Conservation (phyloP, 176 grass and related monocot genomes). For the Zoysia japonica region DNA sequence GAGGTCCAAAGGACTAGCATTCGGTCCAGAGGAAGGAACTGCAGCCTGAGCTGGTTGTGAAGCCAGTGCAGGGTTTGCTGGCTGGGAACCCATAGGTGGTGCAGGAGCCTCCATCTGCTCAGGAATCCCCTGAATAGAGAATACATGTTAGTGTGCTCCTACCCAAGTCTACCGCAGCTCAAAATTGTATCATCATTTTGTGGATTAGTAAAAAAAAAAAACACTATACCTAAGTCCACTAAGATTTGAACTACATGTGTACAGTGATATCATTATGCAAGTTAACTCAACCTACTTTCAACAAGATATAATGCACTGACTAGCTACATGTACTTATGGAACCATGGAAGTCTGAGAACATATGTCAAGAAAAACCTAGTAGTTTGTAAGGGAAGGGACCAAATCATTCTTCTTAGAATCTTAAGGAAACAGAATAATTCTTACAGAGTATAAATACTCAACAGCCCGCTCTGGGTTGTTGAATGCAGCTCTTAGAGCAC, state of each 20-base stretch:
- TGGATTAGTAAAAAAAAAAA: neutral
- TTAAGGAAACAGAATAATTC: conserved; percentile 20
- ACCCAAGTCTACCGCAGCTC: neutral
- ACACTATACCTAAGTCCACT: neutral
- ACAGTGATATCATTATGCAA: conserved; percentile 9
- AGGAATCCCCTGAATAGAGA: conserved; percentile 65
- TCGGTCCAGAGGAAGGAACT: conserved; percentile 62
- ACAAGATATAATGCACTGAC: conserved; percentile 7
- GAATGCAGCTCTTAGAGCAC: conserved; percentile 76
- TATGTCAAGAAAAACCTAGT: conserved; percentile 3
- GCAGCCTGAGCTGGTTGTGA: conserved; percentile 57
- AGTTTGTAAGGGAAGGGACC: conserved; percentile 19
- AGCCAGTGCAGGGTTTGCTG: conserved; percentile 48
- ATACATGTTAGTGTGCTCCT: conserved; percentile 22
- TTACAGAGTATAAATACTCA: conserved; percentile 95
- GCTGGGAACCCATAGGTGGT: conserved; percentile 48
- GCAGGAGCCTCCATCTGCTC: conserved; percentile 60
- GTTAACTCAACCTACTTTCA: neutral
- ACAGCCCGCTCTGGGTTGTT: conserved; percentile 94
- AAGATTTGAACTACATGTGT: neutral
- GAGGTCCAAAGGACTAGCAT: conserved; percentile 86
- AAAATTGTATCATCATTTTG: conserved; percentile 16
- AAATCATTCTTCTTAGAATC: neutral
- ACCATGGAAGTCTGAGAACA: neutral
- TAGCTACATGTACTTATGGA: neutral